Conservation (phyloP, 805 yeast species). For the Kazachstania viticola region DNA sequence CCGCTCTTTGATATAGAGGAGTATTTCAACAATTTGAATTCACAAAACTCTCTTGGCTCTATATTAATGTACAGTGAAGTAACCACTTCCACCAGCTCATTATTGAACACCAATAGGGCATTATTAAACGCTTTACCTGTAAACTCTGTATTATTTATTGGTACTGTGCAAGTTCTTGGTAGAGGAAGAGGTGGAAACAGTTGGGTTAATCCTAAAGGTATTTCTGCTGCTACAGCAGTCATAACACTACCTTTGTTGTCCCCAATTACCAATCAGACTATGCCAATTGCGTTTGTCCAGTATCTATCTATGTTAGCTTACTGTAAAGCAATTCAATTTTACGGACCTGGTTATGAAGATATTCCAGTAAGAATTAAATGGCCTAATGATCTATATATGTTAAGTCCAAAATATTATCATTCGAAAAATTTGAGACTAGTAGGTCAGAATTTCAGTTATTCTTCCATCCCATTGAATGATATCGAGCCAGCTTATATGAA, state of each 20-base stretch:
- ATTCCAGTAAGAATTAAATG: conserved; percentile 80
- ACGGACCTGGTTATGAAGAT: conserved; percentile 52
- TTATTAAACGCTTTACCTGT: conserved; percentile 39
- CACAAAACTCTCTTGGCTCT: conserved; percentile 43
- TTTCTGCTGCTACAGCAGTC: conserved; percentile 68
- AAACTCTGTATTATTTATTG: conserved; percentile 32
- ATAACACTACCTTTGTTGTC: conserved; percentile 40
- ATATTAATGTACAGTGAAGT: conserved; percentile 72
- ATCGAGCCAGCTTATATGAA: conserved; percentile 61
- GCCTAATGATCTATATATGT: conserved; percentile 89
- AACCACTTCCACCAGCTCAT: conserved; percentile 72
- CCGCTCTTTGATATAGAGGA: conserved; percentile 59
- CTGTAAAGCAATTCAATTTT: conserved; percentile 59
- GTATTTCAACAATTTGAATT: conserved; percentile 35
- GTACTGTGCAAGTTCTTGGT: conserved; percentile 81
- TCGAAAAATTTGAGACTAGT: conserved; percentile 17
- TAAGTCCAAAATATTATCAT: conserved; percentile 48
- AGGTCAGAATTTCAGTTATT: conserved; percentile 17
- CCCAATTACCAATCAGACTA: conserved; percentile 31
- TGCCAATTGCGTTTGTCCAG: conserved; percentile 74
- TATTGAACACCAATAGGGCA: conserved; percentile 61
- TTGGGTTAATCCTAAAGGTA: conserved; percentile 94
- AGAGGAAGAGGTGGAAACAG: conserved; percentile 90
- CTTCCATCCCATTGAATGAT: conserved; percentile 33
- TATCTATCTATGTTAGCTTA: conserved; percentile 75